These are phyloP conservation scores for Termitomyces bulborhizus DNA, from an alignment of 768 basidiomycete species.

Conservation along the genomic window DNA sequence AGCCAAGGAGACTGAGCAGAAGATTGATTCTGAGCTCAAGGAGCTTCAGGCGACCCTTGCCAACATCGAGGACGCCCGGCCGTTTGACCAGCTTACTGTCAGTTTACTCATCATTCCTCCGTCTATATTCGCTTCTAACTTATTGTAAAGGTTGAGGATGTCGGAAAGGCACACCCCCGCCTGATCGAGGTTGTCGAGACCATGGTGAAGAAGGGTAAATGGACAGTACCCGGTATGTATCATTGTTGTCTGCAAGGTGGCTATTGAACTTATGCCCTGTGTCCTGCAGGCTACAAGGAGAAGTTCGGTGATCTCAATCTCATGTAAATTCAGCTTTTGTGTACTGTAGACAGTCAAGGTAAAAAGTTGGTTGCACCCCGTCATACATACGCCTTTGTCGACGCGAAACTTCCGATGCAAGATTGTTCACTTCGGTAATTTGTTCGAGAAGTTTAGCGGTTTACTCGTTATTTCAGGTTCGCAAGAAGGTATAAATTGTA, in stretches of 20 bases:
- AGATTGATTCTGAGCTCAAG: slow-evolving; percentile 88
- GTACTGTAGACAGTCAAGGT: slow-evolving; percentile 7
- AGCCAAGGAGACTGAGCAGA: slow-evolving; percentile 82
- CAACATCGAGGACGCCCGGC: slow-evolving; percentile 96
- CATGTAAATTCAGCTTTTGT: slow-evolving; percentile 49
- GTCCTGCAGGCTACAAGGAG: slow-evolving; percentile 74
- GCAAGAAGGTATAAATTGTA: background rate
- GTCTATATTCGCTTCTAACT: background rate
- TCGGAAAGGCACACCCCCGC: slow-evolving; percentile 89
- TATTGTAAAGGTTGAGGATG: slow-evolving; percentile 67
- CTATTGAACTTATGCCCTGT: background rate
- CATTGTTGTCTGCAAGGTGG: background rate
- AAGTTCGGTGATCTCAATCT: slow-evolving; percentile 94
- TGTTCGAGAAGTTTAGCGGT: background rate
- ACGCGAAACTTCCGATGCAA: background rate
- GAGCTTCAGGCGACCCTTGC: slow-evolving; percentile 89
- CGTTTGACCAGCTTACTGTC: slow-evolving; percentile 95
- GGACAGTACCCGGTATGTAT: slow-evolving; percentile 85
- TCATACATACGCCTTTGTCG: background rate
- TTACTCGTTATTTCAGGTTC: background rate
- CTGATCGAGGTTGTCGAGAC: slow-evolving; percentile 86
- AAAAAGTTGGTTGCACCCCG: background rate
- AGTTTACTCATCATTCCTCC: background rate
- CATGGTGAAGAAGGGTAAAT: slow-evolving; percentile 97
- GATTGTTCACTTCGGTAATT: background rate